Percentiles rank a stretch among this genome's conserved stretches.
phyloP scores from a whole-genome alignment of 306 rosid genomes.

The Fragaria iinumae region DNA sequence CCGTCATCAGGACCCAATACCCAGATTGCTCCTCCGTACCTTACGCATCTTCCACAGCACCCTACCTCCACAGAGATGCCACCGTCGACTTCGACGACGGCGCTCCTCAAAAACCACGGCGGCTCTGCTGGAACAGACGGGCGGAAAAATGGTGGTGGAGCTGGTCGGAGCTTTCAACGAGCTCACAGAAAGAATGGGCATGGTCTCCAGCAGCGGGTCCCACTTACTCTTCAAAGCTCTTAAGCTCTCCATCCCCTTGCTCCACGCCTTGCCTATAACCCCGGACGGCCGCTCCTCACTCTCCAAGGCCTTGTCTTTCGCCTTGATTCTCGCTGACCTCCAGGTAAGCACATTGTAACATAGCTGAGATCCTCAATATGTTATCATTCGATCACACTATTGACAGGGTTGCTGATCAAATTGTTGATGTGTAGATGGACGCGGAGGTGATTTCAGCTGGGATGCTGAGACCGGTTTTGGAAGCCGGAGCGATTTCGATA shows the following conservation, averaged over 20 bases:
- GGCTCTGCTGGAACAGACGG: constrained; percentile 43
- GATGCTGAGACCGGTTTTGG: constrained; percentile 62
- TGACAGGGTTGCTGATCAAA: not conserved
- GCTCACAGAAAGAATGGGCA: constrained; percentile 67
- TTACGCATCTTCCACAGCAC: not conserved
- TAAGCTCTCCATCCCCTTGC: constrained; percentile 71
- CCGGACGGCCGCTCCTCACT: constrained; percentile 85
- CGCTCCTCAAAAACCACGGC: not conserved
- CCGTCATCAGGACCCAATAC: not conserved
- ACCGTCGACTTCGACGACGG: not conserved
- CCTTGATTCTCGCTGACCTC: constrained; percentile 78
- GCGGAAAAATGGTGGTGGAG: constrained; percentile 89
- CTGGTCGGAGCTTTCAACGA: constrained; percentile 85
- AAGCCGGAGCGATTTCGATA: constrained; percentile 47
- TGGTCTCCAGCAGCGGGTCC: constrained; percentile 54
- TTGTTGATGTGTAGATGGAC: constrained; percentile 64
- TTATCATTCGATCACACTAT: no score
- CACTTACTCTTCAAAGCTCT: constrained; percentile 69
- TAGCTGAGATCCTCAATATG: no score
- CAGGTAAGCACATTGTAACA: constrained; percentile 33
- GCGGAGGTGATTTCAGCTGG: constrained; percentile 90
- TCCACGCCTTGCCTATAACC: constrained; percentile 52
- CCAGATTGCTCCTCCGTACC: not conserved
- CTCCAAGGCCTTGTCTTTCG: constrained; percentile 68
- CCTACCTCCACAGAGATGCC: not conserved